phyloP scores from a whole-genome alignment of 345 rosid genomes.

The Linum lewisii region DNA sequence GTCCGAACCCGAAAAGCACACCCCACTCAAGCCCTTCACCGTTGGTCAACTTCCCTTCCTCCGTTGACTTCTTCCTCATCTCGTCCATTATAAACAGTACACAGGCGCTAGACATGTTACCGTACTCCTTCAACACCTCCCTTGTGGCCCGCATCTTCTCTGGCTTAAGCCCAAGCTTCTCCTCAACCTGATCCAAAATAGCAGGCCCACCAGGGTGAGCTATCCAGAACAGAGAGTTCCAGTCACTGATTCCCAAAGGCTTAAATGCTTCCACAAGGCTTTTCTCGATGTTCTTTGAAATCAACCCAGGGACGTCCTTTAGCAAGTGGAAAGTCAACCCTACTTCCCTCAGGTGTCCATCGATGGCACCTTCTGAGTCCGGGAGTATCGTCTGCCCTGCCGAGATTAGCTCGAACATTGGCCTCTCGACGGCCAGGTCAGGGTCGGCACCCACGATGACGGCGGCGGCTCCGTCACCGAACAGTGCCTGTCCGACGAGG shows the following conservation, averaged over 20 bases:
- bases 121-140: background rate
- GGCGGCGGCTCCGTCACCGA: background rate
- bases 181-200: background rate
- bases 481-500: background rate
- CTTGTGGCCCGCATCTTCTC: background rate
- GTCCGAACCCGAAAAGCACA: background rate
- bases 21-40: background rate
- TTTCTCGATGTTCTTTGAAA: background rate
- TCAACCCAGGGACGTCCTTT: background rate
- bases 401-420: background rate
- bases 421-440: background rate
- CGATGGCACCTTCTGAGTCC: background rate
- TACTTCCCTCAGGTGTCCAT: background rate
- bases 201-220: background rate
- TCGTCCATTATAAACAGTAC: background rate
- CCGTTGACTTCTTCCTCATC: background rate
- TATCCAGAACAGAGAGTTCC: background rate
- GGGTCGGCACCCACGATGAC: background rate
- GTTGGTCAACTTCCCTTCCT: background rate
- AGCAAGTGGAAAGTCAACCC: background rate
- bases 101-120: background rate
- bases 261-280: background rate
- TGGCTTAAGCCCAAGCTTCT: background rate
- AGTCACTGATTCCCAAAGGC: background rate
- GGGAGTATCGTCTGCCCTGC: background rate